Evolutionary conservation across 257 asterid species (phyloP), one percentile per base, ranked within the genome.

Genomic region (Ilex asprella): DNA sequence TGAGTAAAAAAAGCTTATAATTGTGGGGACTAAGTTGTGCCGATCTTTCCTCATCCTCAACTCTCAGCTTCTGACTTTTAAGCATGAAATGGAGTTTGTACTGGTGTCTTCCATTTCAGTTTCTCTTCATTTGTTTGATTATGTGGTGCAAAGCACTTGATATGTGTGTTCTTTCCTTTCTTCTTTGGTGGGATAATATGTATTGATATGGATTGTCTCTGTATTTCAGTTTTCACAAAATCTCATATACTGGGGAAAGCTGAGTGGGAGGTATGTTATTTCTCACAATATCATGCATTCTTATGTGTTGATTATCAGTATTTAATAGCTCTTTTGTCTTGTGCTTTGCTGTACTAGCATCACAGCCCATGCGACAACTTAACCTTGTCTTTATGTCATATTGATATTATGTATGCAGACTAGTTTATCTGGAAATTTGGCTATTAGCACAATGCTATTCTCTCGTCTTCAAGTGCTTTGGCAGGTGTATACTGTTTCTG

Each of bases 381-480:
- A 41, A 30, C 30, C 30, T 32, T 64, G 16, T 59, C n/a, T 10
- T 46, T 35, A 51, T 63, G 59, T 30, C 39, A 7, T 53, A 51
- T 63, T 29, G 61, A 64, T 32, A 62, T 67, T 59, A 10, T 27
- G 39, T 61, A 32, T 59, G 39, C 75, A 76, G 82, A 61, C 16
- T 50, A 31, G 51, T 67, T 32, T 29, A 58, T 64, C 64, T 32
- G 63, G 62, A 56, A 61, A 63, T 67, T 67, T 79, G 70, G 81
- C 73, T 32, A 12, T 69, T 30, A 63, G 88, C 73, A 64, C 83
- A 13, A 31, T 55, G 75, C 55, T 76, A 69, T 82, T 82, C 57
- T 79, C 81, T 65, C 51, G 67, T 39, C 63, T 74, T 65, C 88
- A 79, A 76, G 78, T 76, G 64, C 53, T 70, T 62, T 82, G 88